Evolutionary conservation across 2,329 filamentous ascomycete genomes (phyloP).

Genomic region (Scytalidium lignicola): DNA sequence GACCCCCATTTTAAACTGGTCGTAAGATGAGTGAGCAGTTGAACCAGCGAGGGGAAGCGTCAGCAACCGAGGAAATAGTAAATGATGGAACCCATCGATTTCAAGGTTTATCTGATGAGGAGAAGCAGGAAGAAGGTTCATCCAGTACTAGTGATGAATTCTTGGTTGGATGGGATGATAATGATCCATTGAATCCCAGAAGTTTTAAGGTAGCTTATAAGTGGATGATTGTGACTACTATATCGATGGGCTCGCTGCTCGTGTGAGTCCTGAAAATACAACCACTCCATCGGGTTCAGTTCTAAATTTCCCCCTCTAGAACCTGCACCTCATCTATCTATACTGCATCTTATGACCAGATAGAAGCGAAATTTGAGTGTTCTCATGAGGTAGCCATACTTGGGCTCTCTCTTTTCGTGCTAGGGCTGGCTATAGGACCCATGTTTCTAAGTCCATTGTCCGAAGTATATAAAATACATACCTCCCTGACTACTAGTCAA

Average conservation of each 20-base stretch:
- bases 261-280: conserved; percentile 57
- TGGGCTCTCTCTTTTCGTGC: conserved; percentile 52
- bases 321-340: conserved; percentile 81
- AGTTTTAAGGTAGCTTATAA: conserved; percentile 59
- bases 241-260: conserved; percentile 68
- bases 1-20: too few relatives aligned
- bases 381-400: conserved; percentile 41
- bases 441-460: conserved; percentile 60
- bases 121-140: conserved; percentile 3
- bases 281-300: conserved; percentile 2
- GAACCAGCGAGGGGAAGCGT: neutral
- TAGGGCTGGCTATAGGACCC: conserved; percentile 56
- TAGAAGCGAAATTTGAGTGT: conserved; percentile 16
- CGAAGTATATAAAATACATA: too few relatives aligned
- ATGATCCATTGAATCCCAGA: conserved; percentile 67
- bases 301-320: conserved; percentile 35
- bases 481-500: neutral
- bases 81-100: neutral
- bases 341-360: conserved; percentile 65
- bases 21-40: too few relatives aligned
- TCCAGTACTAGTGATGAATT: conserved; percentile 31
- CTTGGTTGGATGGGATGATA: conserved; percentile 68
- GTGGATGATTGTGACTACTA: conserved; percentile 70
- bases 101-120: conserved; percentile 2
- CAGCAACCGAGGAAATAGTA: neutral